Conservation (phyloP, 2,329 filamentous ascomycete genomes). For the Colletotrichum camelliae region DNA sequence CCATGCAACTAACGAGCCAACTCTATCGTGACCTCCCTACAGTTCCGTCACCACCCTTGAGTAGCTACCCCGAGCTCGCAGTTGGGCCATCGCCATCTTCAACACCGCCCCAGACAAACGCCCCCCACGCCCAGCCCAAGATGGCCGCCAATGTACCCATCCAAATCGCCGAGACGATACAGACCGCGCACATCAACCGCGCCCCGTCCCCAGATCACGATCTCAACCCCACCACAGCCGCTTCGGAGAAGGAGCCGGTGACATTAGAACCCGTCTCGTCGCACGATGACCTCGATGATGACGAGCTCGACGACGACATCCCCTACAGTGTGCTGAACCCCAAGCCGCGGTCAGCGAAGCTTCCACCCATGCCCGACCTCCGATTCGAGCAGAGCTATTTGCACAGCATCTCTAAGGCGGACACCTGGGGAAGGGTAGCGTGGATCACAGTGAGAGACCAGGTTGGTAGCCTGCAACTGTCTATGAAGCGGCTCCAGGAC, state of each 20-base stretch:
- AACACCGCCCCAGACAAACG: background rate
- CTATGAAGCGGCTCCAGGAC: background rate
- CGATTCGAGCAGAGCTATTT: constrained; percentile 99
- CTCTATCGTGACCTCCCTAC: constrained; percentile 7
- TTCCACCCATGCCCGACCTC: constrained; percentile 81
- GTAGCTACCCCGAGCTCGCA: background rate
- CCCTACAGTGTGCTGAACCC: constrained; percentile 69
- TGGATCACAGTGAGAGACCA: constrained; percentile 91
- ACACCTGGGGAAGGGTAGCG: constrained; percentile 78
- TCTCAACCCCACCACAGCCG: constrained; percentile 79
- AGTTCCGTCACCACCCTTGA: background rate
- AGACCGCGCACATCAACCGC: constrained; percentile 78
- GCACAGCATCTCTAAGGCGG: constrained; percentile 80
- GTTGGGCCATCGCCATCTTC: background rate
- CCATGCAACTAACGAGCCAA: constrained; percentile 11
- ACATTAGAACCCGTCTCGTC: constrained; percentile 15
- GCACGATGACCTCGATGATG: constrained; percentile 51
- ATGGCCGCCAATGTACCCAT: constrained; percentile 62
- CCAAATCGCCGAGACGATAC: constrained; percentile 79
- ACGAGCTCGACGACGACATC: constrained; percentile 65
- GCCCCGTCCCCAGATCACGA: constrained; percentile 77
- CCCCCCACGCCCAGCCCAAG: background rate
- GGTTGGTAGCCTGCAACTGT: constrained; percentile 51
- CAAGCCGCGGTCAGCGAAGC: constrained; percentile 47
- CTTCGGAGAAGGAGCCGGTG: constrained; percentile 66